These are phyloP conservation scores for Taphrina flavorubra DNA, from an alignment of 1,139 yeast genomes.

Conservation along the genomic window DNA sequence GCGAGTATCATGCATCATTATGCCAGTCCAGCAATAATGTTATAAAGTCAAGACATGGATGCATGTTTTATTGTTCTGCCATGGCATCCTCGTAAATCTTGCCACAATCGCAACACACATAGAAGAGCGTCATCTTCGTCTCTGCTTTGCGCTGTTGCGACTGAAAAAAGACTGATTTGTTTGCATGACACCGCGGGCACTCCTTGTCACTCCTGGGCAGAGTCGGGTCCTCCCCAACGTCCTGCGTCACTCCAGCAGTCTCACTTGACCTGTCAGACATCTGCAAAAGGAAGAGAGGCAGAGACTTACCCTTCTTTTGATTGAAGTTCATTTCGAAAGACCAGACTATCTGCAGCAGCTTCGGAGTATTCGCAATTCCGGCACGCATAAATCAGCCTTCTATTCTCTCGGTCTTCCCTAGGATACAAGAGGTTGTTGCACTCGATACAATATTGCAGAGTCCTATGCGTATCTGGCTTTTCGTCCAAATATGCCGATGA, in stretches of 20 bases:
- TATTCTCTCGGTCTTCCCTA: constrained; percentile 80
- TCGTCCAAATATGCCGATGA: constrained; percentile 20
- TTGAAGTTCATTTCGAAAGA: constrained; percentile 89
- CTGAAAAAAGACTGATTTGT: constrained; percentile 94
- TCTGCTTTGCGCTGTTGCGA: constrained; percentile 93
- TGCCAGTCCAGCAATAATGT: background rate
- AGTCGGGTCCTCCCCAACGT: constrained; percentile 94
- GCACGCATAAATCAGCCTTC: constrained; percentile 83
- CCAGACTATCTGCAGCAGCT: constrained; percentile 84
- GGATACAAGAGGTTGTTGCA: constrained; percentile 98
- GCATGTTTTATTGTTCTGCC: constrained; percentile 6
- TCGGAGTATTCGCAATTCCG: constrained; percentile 95
- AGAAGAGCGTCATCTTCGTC: constrained; percentile 88
- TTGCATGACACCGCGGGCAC: constrained; percentile 85
- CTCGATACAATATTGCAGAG: constrained; percentile 37
- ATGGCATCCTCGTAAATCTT: constrained; percentile 61
- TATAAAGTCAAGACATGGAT: background rate
- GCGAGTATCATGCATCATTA: background rate
- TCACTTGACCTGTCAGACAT: constrained; percentile 53
- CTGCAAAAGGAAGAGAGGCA: background rate
- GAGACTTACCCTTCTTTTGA: constrained; percentile 64
- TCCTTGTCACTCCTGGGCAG: constrained; percentile 66
- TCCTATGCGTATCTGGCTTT: constrained; percentile 26
- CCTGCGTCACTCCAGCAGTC: constrained; percentile 97
- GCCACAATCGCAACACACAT: constrained; percentile 87